Base-by-base conservation (phyloP, 805 yeast species). In the Limtongia smithiae region DNA sequence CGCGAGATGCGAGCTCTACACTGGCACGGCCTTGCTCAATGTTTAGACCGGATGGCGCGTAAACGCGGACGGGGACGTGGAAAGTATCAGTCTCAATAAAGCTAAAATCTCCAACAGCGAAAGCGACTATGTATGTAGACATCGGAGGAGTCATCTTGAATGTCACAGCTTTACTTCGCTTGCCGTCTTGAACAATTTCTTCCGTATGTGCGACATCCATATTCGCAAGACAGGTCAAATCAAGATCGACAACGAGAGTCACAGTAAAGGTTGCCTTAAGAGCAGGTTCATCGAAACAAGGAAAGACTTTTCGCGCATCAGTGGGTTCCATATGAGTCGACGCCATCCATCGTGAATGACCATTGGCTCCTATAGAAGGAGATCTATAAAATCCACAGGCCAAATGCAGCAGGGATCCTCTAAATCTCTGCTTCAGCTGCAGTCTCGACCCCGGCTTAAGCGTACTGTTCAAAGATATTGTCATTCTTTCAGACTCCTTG, bases 241-340 rank as follows among this genome's bases (percentile, higher is more conserved):
- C 61, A 54, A 66, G 62, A 54, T 76, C 76, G 33, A 84, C 77
- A 43, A 79, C 70, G 51, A 83, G 72, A 27, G 78, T 66, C 46
- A 83, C 74, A 51, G 76, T 78, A 58, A 80, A 83, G 44, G 78
- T 75, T 39, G 88, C 85, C 68, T 83, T 83, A 46, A 79, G 71
- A 41, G 79, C 74, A 6, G 89, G 88, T 67, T 83, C 86, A 65
- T 83, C 89, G 58, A 80, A 80, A 61, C 81, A 81, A 17, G 89
- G 89, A 75, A 83, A 83, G 4, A 88, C 87, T 49, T 83, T 74
- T 59, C 89, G 79, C 62, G 85, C 82, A 67, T 82, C 89, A 30
- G 87, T 81, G 32, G 89, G 81, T 69, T 83, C 88, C 79, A 83
- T 79, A 67, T 80, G 85, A 37, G 85, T 78, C 54, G 83, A 76